These are phyloP conservation scores for Amphicarpaea edgeworthii DNA, from an alignment of 306 rosid genomes.

Conservation along the genomic window DNA sequence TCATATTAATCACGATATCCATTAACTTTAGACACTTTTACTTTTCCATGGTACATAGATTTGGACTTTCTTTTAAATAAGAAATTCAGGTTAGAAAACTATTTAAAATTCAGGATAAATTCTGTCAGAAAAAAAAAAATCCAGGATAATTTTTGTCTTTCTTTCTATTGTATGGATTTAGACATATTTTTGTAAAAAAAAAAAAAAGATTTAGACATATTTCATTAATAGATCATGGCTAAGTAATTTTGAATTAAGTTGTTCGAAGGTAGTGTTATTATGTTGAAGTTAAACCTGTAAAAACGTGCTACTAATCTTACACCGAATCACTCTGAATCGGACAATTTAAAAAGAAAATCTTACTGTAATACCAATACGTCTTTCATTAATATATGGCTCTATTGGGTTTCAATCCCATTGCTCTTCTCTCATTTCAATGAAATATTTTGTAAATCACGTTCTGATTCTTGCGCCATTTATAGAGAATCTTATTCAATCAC, in stretches of 20 bases:
- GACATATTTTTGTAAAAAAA: no score
- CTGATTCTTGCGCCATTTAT: slow-evolving; percentile 51
- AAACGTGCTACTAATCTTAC: background rate
- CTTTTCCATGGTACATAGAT: slow-evolving; percentile 6
- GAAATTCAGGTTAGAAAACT: background rate
- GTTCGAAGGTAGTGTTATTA: background rate
- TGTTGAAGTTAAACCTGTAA: background rate
- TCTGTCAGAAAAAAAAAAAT: background rate
- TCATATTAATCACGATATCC: background rate
- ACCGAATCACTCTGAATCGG: background rate
- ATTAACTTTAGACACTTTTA: background rate
- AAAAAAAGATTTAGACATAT: background rate
- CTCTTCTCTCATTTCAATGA: slow-evolving; percentile 17
- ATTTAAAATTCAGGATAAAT: background rate
- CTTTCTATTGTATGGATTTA: background rate
- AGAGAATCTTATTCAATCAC: slow-evolving; percentile 42
- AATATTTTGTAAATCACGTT: slow-evolving; percentile 39
- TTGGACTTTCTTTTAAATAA: background rate
- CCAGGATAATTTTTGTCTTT: background rate
- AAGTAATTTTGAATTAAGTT: background rate
- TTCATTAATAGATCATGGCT: background rate
- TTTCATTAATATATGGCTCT: background rate
- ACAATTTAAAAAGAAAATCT: background rate
- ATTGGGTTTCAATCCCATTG: background rate
- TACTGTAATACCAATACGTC: background rate